Evolutionary conservation across 129 eudicot genomes (phyloP).

Genomic region (Kitagawia praeruptora): DNA sequence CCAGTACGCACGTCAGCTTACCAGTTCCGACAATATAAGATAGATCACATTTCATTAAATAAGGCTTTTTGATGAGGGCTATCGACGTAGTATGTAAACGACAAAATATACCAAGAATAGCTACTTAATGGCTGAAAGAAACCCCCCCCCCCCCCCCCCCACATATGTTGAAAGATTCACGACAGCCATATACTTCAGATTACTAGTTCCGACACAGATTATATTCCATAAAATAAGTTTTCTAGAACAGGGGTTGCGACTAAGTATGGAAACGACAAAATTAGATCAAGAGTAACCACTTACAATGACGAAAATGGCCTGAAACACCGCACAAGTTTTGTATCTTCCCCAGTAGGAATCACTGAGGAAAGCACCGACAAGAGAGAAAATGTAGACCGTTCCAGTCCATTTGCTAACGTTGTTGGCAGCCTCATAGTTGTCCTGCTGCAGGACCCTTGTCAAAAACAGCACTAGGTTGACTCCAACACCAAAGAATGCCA

Average conservation of each 20-base stretch:
- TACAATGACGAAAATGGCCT: conserved; percentile 68
- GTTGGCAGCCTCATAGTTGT: conserved; percentile 93
- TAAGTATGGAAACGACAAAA: background rate
- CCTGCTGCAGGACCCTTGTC: conserved; percentile 77
- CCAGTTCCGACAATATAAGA: background rate
- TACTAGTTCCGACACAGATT: background rate
- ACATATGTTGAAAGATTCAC: too few relatives aligned
- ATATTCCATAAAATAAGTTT: background rate
- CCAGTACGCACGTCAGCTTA: background rate
- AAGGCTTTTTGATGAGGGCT: background rate
- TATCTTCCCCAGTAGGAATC: conserved; percentile 97
- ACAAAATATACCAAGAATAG: background rate
- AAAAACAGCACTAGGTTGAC: conserved; percentile 87
- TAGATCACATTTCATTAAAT: background rate
- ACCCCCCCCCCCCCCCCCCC: too few relatives aligned
- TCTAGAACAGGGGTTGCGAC: background rate
- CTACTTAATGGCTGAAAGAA: background rate
- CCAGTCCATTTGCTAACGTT: conserved; percentile 99
- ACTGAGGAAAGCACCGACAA: conserved; percentile 93
- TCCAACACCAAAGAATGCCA: conserved; percentile 95
- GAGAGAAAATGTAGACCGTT: conserved; percentile 93
- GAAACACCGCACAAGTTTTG: conserved; percentile 95
- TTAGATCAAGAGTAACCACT: conserved; percentile 17
- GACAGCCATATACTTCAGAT: background rate
- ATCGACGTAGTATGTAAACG: background rate